phyloP scores from a whole-genome alignment of 371 early-diverging fungal genomes.

The Rhizopus delemar region DNA sequence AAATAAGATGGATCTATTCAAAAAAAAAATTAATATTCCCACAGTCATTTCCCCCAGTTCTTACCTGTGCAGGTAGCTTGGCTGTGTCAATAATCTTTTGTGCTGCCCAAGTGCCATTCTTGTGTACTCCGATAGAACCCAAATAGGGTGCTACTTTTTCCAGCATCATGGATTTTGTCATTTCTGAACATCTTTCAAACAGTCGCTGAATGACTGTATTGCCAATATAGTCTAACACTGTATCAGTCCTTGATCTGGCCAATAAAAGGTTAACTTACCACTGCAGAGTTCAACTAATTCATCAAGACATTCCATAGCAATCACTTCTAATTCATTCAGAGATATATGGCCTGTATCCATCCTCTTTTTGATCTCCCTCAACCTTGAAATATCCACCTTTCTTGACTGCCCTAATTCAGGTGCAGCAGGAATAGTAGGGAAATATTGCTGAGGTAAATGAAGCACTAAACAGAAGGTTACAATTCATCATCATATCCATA shows the following conservation, averaged over 20 bases:
- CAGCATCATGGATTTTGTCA: slow-evolving; percentile 66
- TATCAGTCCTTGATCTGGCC: too few relatives aligned
- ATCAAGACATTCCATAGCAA: slow-evolving; percentile 73
- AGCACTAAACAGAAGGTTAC: slow-evolving; percentile 4
- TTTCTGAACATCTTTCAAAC: slow-evolving; percentile 76
- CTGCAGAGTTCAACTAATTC: slow-evolving; percentile 87
- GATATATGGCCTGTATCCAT: slow-evolving; percentile 71
- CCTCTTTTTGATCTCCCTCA: slow-evolving; percentile 85
- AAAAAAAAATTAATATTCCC: too few relatives aligned
- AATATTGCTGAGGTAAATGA: slow-evolving; percentile 51
- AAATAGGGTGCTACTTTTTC: slow-evolving; percentile 78
- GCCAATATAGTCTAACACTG: slow-evolving; percentile 85
- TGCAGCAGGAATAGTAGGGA: slow-evolving; percentile 65
- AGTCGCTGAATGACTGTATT: slow-evolving; percentile 94
- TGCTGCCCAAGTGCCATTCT: slow-evolving; percentile 98
- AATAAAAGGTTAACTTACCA: slow-evolving; percentile 47
- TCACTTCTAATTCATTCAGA: slow-evolving; percentile 58
- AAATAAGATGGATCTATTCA: slow-evolving; percentile 63
- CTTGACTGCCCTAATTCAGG: slow-evolving; percentile 73
- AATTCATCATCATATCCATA: too few relatives aligned
- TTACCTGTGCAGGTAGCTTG: slow-evolving; percentile 64
- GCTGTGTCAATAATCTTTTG: slow-evolving; percentile 95
- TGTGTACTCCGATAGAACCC: slow-evolving; percentile 92
- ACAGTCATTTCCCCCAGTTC: neutral
- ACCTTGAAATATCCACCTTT: slow-evolving; percentile 75